Conservation (phyloP, 2,329 filamentous ascomycete species). For the Trichoderma sp. region DNA sequence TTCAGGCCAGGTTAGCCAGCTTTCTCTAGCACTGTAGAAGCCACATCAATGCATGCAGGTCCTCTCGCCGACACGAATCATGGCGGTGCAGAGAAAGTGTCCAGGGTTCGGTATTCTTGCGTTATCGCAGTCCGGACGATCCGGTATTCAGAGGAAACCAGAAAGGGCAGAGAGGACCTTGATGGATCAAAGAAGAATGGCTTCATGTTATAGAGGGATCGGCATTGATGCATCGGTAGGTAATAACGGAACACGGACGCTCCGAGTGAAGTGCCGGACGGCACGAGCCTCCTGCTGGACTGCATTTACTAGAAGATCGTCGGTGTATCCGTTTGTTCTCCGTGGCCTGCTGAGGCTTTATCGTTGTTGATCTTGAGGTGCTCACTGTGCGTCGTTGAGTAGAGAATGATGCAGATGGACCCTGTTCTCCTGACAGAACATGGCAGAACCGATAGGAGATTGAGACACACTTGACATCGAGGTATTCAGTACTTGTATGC, state of each 20-base stretch:
- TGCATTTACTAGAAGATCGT: not conserved
- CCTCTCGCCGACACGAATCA: not conserved
- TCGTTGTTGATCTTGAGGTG: no score
- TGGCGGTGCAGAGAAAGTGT: not conserved
- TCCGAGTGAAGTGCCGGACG: slow-evolving; percentile 2
- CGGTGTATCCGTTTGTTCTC: no score
- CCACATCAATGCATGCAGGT: not conserved
- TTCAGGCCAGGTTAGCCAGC: slow-evolving; percentile 7
- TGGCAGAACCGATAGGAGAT: not conserved
- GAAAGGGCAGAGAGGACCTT: not conserved
- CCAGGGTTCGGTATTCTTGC: not conserved
- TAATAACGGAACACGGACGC: slow-evolving; percentile 7
- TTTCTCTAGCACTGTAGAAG: not conserved
- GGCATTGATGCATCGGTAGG: slow-evolving; percentile 7
- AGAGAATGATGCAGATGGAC: not conserved
- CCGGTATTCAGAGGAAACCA: not conserved
- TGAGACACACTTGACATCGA: no score
- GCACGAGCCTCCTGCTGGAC: not conserved
- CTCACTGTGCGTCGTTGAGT: not conserved
- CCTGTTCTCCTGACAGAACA: not conserved
- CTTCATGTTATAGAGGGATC: slow-evolving; percentile 4
- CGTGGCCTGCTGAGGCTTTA: no score
- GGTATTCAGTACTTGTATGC: not conserved
- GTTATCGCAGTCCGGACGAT: not conserved
- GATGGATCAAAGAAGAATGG: not conserved